Evolutionary conservation across 768 basidiomycete species (phyloP), one percentile per base, ranked within the genome.

Genomic region (Nidularia pulvinata): DNA sequence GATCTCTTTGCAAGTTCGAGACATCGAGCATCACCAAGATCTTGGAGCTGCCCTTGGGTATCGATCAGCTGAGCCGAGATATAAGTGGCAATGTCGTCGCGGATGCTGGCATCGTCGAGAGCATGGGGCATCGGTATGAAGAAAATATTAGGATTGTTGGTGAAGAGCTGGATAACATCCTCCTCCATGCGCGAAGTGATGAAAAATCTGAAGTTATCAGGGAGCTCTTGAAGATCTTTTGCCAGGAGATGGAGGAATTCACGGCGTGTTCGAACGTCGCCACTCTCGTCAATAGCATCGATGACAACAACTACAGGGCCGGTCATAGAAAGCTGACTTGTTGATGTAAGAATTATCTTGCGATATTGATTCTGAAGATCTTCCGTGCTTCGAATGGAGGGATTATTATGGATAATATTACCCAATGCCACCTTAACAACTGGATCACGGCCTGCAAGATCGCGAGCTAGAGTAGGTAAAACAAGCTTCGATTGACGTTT

Each of bases 231-330:
- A 25, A 25, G 25, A 25, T 25, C 25, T 25, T 25, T 25, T 25
- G 25, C 25, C 25, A 25, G 25, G 25, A 25, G 25, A 25, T 4
- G 25, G 25, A 25, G 25, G 25, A 25, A 25, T 25, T 25, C 25
- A 25, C 25, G 25, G 25, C 25, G 25, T 25, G 25, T 25, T 25
- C 25, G 25, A 25, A 25, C 25, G 25, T 25, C 25, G 33, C 60
- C 61, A 48, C 59, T 61, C 52, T 62, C 67, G 39, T 66, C 65
- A 6, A 68, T 43, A 0, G 65, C 67, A 55, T 69, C 66, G 19
- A 68, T 56, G 22, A 66, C 58, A 37, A 68, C 30, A 35, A 66
- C 65, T n/a, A 22, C 13, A 10, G 25, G 25, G 10, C 45, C 10
- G n/a, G 13, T 22, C 14, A 25, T n/a, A 10, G 45, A 22, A n/a